Conservation (phyloP, 179 eudicot species). For the Drosera spatulata region DNA sequence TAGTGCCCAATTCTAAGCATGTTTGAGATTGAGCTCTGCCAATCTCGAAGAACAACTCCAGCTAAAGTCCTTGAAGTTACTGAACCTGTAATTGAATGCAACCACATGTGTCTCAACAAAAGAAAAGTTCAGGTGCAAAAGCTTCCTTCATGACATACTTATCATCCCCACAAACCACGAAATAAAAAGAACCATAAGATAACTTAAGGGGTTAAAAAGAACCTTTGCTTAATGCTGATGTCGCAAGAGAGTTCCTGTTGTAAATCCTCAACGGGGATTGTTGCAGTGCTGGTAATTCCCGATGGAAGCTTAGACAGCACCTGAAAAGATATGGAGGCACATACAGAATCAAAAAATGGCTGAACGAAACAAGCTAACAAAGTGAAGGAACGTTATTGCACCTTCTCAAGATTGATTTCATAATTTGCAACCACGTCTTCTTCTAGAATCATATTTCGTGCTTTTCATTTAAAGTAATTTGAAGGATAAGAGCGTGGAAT, state of each 20-base stretch:
- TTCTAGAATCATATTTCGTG: too few relatives aligned
- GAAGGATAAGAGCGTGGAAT: too few relatives aligned
- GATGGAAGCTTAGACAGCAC: conserved; percentile 82
- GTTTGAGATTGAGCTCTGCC: too few relatives aligned
- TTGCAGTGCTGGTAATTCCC: conserved; percentile 66
- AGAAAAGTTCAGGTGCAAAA: not conserved
- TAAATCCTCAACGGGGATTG: conserved; percentile 78
- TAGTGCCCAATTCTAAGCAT: too few relatives aligned
- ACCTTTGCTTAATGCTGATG: conserved; percentile 94
- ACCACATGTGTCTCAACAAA: too few relatives aligned
- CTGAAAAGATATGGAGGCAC: conserved; percentile 24
- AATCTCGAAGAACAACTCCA: too few relatives aligned
- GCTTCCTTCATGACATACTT: too few relatives aligned
- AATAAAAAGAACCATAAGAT: too few relatives aligned
- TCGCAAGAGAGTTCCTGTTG: conserved; percentile 76
- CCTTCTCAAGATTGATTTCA: conserved; percentile 92
- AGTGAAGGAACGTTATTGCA: conserved; percentile 10
- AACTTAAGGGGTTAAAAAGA: conserved; percentile 8
- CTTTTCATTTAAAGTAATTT: too few relatives aligned
- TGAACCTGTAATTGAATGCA: too few relatives aligned
- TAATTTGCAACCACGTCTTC: conserved; percentile 69
- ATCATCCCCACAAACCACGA: too few relatives aligned
- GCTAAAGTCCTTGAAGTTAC: too few relatives aligned
- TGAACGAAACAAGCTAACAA: conserved; percentile 3
- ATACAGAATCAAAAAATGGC: not conserved